Evolutionary conservation across 2,329 filamentous ascomycete genomes (phyloP).

Genomic region (Colletotrichum lini): DNA sequence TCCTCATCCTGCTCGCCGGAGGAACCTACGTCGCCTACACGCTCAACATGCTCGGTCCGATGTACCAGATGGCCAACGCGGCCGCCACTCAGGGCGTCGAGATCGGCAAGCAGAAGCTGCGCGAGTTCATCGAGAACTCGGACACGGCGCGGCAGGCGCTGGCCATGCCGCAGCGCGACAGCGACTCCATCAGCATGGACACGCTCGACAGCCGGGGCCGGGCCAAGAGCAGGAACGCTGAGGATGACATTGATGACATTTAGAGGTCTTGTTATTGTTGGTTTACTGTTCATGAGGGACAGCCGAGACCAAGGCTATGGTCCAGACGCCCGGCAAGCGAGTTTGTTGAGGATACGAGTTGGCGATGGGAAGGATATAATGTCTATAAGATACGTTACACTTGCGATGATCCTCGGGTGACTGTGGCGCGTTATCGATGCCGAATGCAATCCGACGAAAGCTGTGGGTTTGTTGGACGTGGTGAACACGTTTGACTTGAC

Average conservation of each 20-base stretch:
- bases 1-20: slow-evolving; percentile 82
- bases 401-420: slow-evolving; percentile 1
- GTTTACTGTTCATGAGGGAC: slow-evolving; percentile 1
- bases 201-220: slow-evolving; percentile 72
- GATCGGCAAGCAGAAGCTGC: slow-evolving; percentile 90
- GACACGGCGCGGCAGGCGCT: slow-evolving; percentile 88
- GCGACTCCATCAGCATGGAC: slow-evolving; percentile 70
- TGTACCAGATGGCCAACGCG: slow-evolving; percentile 94
- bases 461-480: no score
- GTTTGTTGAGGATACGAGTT: slow-evolving; percentile 19
- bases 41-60: slow-evolving; percentile 95
- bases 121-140: slow-evolving; percentile 90
- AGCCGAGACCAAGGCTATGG: slow-evolving; percentile 20
- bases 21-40: slow-evolving; percentile 92
- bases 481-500: no score
- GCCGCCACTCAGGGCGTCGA: slow-evolving; percentile 89
- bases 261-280: slow-evolving; percentile 47
- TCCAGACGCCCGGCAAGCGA: slow-evolving; percentile 33
- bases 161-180: slow-evolving; percentile 73
- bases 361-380: slow-evolving; percentile 40
- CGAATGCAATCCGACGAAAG: neutral
- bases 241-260: slow-evolving; percentile 73
- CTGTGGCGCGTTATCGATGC: neutral
- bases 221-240: slow-evolving; percentile 65
- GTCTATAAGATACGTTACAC: slow-evolving; percentile 35